Conservation (phyloP, 1,284 basidiomycete species). For the Exsudoporus floridanus region DNA sequence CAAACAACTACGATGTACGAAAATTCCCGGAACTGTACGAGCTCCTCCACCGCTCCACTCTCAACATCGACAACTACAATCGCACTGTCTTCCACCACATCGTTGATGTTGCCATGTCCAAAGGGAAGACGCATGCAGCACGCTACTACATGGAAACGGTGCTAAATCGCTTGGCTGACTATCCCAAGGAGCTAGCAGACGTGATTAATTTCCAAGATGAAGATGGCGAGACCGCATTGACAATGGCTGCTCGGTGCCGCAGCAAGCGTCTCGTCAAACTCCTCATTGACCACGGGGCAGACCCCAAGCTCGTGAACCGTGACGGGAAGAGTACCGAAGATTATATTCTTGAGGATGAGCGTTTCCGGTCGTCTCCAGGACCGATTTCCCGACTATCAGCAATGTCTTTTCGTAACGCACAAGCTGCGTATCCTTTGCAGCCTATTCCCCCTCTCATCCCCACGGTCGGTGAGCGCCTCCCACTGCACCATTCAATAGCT, state of each 20-base stretch:
- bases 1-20: conserved; percentile 99
- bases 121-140: conserved; percentile 96
- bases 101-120: conserved; percentile 97
- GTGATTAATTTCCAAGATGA: conserved; percentile 99
- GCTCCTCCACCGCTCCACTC: conserved; percentile 91
- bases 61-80: conserved; percentile 98
- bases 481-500: conserved; percentile 83
- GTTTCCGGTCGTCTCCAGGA: conserved; percentile 89
- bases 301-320: conserved; percentile 93
- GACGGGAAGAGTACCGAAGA: conserved; percentile 98
- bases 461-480: conserved; percentile 58
- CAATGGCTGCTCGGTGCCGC: conserved; percentile 93
- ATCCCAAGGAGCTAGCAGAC: conserved; percentile 94
- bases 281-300: conserved; percentile 94
- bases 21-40: conserved; percentile 99
- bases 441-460: conserved; percentile 43
- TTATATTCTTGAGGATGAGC: conserved; percentile 98
- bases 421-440: conserved; percentile 42
- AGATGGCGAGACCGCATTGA: conserved; percentile 97
- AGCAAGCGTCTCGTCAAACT: conserved; percentile 97
- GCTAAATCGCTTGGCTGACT: conserved; percentile 86
- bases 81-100: conserved; percentile 99
- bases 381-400: conserved; percentile 62
- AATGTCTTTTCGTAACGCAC: conserved; percentile 69
- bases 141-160: conserved; percentile 99